These are phyloP conservation scores for Hansenula sp. DNA, from an alignment of 1,139 yeast genomes.

Conservation along the genomic window DNA sequence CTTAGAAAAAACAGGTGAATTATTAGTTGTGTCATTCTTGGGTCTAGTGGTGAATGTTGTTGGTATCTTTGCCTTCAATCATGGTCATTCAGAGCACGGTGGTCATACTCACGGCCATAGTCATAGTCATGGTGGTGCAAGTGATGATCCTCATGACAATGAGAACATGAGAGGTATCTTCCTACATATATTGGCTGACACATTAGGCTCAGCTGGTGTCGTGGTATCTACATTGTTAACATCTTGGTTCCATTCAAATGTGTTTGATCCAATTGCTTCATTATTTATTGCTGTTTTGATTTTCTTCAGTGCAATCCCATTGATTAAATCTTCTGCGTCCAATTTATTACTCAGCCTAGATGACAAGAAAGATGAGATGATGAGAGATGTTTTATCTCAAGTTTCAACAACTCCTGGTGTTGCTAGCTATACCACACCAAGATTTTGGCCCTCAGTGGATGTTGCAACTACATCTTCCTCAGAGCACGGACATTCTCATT, in stretches of 20 bases:
- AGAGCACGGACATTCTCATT: slow-evolving; percentile 18
- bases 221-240: slow-evolving; percentile 77
- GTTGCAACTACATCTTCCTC: slow-evolving; percentile 17
- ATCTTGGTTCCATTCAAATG: slow-evolving; percentile 48
- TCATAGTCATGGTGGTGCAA: slow-evolving; percentile 20
- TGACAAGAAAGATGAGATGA: slow-evolving; percentile 50
- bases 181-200: slow-evolving; percentile 89
- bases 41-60: slow-evolving; percentile 87
- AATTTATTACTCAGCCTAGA: slow-evolving; percentile 63
- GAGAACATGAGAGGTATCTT: slow-evolving; percentile 96
- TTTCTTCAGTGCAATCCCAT: slow-evolving; percentile 76
- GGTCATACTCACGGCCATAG: slow-evolving; percentile 30
- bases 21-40: slow-evolving; percentile 74
- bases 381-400: slow-evolving; percentile 64
- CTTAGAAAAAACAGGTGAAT: slow-evolving; percentile 77
- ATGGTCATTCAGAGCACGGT: slow-evolving; percentile 40
- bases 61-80: slow-evolving; percentile 93
- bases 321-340: slow-evolving; percentile 75
- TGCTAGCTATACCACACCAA: slow-evolving; percentile 77
- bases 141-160: slow-evolving; percentile 34
- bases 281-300: slow-evolving; percentile 80
- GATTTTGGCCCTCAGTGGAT: slow-evolving; percentile 78
- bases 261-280: slow-evolving; percentile 90
- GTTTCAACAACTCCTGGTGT: slow-evolving; percentile 73
- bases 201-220: slow-evolving; percentile 95